Evolutionary conservation across 1,284 basidiomycete genomes (phyloP).

Genomic region (Moniliella sp.): DNA sequence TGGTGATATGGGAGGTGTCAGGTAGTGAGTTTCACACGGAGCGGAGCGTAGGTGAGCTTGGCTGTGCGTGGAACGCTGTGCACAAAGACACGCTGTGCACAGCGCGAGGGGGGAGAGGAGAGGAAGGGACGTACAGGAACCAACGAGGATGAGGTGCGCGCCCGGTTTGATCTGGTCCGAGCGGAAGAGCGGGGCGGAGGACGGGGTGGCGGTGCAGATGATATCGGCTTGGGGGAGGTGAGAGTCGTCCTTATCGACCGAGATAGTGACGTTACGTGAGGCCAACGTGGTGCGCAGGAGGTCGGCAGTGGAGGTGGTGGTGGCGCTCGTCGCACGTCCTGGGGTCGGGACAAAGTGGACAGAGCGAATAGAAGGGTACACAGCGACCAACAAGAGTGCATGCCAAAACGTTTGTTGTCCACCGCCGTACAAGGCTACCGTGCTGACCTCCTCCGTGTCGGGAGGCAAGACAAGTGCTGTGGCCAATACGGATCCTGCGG

Average conservation of each 20-base stretch:
- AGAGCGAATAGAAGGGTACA: conserved; percentile 42
- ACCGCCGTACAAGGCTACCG: conserved; percentile 51
- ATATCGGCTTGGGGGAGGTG: conserved; percentile 39
- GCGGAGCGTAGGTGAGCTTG: too few species aligned
- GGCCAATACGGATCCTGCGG: conserved; percentile 42
- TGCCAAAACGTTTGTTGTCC: conserved; percentile 42
- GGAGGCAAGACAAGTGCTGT: conserved; percentile 41
- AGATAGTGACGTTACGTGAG: too few species aligned
- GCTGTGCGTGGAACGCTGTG: too few species aligned
- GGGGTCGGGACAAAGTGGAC: too few species aligned
- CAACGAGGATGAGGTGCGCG: conserved; percentile 53
- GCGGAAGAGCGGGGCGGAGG: conserved; percentile 48
- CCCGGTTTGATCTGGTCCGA: conserved; percentile 44
- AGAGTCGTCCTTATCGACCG: conserved; percentile 31
- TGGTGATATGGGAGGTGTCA: neutral
- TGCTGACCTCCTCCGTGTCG: conserved; percentile 33
- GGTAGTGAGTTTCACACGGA: too few species aligned
- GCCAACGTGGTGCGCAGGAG: too few species aligned
- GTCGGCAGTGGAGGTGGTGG: too few species aligned
- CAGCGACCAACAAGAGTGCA: conserved; percentile 44
- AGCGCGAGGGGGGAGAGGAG: too few species aligned
- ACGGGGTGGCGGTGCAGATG: conserved; percentile 56
- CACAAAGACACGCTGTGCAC: too few species aligned
- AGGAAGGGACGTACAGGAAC: conserved; percentile 40
- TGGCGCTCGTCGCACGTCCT: too few species aligned